Conservation (phyloP, 106 monocot species). For the Platanthera guangdongensis region DNA sequence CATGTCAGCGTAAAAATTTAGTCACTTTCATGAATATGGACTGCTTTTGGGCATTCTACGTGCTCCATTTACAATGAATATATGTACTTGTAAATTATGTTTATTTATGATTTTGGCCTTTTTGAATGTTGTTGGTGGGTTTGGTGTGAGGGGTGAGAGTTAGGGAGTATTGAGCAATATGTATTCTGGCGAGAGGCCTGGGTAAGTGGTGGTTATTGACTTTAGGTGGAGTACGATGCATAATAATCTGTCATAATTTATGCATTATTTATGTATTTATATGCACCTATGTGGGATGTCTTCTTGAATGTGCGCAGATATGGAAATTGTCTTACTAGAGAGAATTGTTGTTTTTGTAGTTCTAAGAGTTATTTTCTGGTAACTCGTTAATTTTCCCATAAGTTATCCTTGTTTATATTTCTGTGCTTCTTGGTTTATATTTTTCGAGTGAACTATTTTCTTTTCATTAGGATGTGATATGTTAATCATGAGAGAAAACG, state of each 20-base stretch:
- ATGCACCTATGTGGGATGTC: neutral
- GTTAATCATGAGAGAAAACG: neutral
- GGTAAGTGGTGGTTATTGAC: neutral
- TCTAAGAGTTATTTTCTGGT: too few relatives aligned
- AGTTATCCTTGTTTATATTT: neutral
- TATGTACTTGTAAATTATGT: neutral
- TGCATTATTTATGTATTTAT: neutral
- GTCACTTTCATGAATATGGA: neutral
- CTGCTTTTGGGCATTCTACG: neutral
- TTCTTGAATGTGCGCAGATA: neutral
- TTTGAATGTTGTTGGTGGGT: too few relatives aligned
- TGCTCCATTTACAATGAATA: neutral
- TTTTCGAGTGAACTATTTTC: neutral
- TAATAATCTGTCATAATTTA: neutral
- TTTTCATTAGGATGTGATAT: neutral
- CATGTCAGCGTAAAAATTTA: too few relatives aligned
- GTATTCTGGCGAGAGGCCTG: neutral
- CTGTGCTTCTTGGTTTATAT: neutral
- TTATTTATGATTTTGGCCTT: neutral
- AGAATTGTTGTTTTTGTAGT: neutral
- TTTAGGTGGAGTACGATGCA: neutral
- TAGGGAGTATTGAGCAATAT: too few relatives aligned
- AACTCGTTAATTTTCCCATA: neutral
- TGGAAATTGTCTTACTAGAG: neutral
- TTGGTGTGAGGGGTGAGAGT: too few relatives aligned